phyloP scores from a whole-genome alignment of 106 monocot species.

The Dioscorea alata region DNA sequence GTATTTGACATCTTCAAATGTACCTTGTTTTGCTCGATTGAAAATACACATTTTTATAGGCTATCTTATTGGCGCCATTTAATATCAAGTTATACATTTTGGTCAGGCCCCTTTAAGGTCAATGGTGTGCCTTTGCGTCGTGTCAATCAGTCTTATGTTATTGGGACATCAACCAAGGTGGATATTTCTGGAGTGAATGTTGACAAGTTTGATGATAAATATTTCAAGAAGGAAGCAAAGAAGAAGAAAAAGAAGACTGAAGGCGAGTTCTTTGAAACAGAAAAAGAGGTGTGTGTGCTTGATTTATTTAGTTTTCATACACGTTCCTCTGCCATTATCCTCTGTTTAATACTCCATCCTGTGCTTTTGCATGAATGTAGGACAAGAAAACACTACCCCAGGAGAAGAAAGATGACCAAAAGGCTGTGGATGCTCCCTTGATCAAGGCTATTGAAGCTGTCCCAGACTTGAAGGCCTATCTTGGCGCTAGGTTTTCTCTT shows the following conservation, averaged over 20 bases:
- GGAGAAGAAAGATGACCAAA: constrained; percentile 54
- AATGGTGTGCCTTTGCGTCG: constrained; percentile 44
- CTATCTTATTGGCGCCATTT: too few species aligned
- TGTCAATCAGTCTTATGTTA: constrained; percentile 42
- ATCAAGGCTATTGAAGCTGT: constrained; percentile 38
- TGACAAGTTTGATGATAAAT: constrained; percentile 49
- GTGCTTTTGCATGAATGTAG: constrained; percentile 8
- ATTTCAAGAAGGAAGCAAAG: constrained; percentile 35
- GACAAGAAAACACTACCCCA: constrained; percentile 33
- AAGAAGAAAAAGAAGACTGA: constrained; percentile 29
- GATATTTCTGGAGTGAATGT: constrained; percentile 33
- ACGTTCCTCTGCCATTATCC: not conserved
- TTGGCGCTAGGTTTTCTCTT: constrained; percentile 38
- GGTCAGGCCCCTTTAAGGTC: constrained; percentile 39
- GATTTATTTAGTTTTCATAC: not conserved
- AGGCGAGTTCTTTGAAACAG: constrained; percentile 41
- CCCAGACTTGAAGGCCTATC: constrained; percentile 35
- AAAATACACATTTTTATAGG: too few species aligned
- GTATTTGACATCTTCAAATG: too few species aligned
- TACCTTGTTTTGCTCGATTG: too few species aligned
- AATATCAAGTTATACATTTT: too few species aligned
- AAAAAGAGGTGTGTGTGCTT: constrained; percentile 29
- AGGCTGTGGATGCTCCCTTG: constrained; percentile 33
- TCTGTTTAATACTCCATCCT: not conserved
- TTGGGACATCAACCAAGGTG: constrained; percentile 42